A percentile compares a stretch with the other conserved stretches of the same genome.
Conservation (phyloP, 257 asterid species). For the Nicotiana otophora region DNA sequence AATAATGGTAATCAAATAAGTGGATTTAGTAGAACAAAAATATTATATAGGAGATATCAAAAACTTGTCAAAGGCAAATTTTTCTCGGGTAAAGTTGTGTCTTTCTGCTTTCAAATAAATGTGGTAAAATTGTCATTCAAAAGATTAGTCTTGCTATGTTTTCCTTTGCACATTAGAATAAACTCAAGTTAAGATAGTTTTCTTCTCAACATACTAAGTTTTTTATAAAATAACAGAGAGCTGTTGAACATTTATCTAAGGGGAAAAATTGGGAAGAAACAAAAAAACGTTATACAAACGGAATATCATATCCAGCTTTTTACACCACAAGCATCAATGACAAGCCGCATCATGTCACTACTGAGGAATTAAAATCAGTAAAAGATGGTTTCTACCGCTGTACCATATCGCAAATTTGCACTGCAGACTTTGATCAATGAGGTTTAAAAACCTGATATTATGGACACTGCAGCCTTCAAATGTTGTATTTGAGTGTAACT, state of each 20-base stretch:
- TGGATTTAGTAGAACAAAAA: too few species aligned
- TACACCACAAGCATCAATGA: slow-evolving; percentile 11
- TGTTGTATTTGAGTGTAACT: slow-evolving; percentile 53
- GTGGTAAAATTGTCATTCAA: too few species aligned
- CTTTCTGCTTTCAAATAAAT: too few species aligned
- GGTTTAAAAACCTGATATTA: not conserved
- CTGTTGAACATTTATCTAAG: not conserved
- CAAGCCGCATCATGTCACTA: slow-evolving; percentile 6
- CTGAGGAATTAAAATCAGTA: too few species aligned
- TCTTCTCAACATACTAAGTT: not conserved
- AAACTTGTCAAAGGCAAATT: too few species aligned
- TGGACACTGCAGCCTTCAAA: slow-evolving; percentile 20
- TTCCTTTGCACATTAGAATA: not conserved
- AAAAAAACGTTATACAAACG: not conserved
- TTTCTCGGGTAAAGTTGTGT: too few species aligned
- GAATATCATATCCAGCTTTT: slow-evolving; percentile 1
- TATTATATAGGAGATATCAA: too few species aligned
- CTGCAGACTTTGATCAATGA: not conserved
- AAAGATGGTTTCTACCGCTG: not conserved
- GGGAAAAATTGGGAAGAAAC: not conserved
- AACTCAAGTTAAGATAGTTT: not conserved
- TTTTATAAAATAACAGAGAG: not conserved
- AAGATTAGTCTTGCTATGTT: too few species aligned
- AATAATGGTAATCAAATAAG: too few species aligned
- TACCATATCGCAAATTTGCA: not conserved